Base-by-base conservation (phyloP, 2,329 filamentous ascomycete species). In the Cladosporium sp. region DNA sequence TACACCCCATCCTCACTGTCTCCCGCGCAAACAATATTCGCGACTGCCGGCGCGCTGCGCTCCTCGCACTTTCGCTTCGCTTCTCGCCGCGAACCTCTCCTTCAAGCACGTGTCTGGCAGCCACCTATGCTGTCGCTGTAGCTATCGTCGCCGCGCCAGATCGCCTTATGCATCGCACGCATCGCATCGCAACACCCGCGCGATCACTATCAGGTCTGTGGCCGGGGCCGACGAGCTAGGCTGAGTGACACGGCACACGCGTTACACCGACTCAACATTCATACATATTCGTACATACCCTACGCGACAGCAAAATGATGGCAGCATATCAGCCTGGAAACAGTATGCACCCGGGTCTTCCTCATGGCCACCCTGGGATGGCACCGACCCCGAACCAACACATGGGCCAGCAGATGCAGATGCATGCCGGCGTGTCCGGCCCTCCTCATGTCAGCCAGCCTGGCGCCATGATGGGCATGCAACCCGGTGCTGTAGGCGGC, bases 391-490 rank as follows among this genome's bases (percentile, higher is more conserved):
- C 84, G 55, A 87, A 84, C 65, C 87, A 89, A 70, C 86, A 84
- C 65, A 88, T 88, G 73, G 81, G 80, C 55, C 87, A 88, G 64
- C 84, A 83, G 65, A 88, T 88, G 72, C 88, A 89, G 73, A 84
- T 86, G 74, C 70, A 72, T 49, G 88, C 89, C 77, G 86, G 83
- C 61, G 88, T 88, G 28, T 89, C 88, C 59, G 88, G 84, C 37
- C 87, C 88, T 19, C 82, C 84, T 51, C 88, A 89, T 71, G 86
- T 90, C 64, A 89, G 85, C 71, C 87, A 89, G 67, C 84, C 83
- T 50, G 81, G 81, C 28, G 82, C 85, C 59, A 84, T 92, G 81
- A 90, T 92, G 88, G 86, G 83, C 59, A 90, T 92, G 85, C 88
- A 88, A 39, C 84, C 83, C 51, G 82, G 81, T 20, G 82, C 85